These are phyloP conservation scores for Lodderomyces elongisporus DNA, from an alignment of 1,139 yeast genomes.

Conservation along the genomic window DNA sequence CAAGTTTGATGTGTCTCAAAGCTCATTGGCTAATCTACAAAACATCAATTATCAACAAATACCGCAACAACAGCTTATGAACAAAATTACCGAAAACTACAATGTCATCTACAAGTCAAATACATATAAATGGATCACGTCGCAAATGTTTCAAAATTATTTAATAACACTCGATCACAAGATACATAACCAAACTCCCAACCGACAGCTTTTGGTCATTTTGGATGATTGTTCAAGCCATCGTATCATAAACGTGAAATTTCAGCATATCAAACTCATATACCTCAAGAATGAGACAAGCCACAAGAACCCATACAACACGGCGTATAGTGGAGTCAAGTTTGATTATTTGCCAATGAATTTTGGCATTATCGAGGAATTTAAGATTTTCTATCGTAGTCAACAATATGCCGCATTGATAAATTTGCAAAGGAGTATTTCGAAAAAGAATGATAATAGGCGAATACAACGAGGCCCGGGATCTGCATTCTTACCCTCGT, in stretches of 20 bases:
- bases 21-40: conserved; percentile 29
- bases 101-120: conserved; percentile 56
- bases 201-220: conserved; percentile 49
- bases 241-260: conserved; percentile 51
- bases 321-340: conserved; percentile 32
- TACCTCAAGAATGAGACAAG: conserved; percentile 38
- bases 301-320: conserved; percentile 36
- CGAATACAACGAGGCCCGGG: too few relatives aligned
- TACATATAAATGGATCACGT: conserved; percentile 60
- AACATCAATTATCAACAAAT: conserved; percentile 16
- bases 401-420: conserved; percentile 55
- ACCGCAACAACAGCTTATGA: conserved; percentile 27
- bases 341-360: conserved; percentile 57
- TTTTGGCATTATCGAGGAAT: conserved; percentile 62
- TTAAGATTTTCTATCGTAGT: conserved; percentile 52
- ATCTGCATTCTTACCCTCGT: background rate
- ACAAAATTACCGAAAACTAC: conserved; percentile 48
- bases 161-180: conserved; percentile 56
- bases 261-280: conserved; percentile 47
- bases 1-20: conserved; percentile 42
- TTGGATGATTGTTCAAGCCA: conserved; percentile 64
- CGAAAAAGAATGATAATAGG: conserved; percentile 8
- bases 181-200: conserved; percentile 29
- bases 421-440: conserved; percentile 30
- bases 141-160: conserved; percentile 63